phyloP scores from a whole-genome alignment of 495 filamentous ascomycete genomes.

The Hypoxylon rickii region DNA sequence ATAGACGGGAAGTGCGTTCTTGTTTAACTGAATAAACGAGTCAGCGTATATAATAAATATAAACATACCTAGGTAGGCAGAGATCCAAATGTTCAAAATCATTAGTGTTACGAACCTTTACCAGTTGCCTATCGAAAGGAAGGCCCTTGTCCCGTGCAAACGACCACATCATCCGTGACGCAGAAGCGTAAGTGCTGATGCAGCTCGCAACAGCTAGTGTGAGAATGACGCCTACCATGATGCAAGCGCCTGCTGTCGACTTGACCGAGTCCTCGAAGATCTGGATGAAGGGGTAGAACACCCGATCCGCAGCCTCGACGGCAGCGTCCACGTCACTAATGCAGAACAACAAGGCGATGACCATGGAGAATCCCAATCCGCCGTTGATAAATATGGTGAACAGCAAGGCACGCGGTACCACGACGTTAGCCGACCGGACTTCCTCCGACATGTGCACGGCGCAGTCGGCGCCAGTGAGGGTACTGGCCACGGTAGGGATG shows the following conservation, averaged over 20 bases:
- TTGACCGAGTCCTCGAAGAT: slow-evolving; percentile 53
- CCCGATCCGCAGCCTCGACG: slow-evolving; percentile 32
- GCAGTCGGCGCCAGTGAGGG: slow-evolving; percentile 36
- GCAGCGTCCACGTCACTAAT: slow-evolving; percentile 47
- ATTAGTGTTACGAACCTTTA: slow-evolving; percentile 37
- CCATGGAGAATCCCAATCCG: slow-evolving; percentile 54
- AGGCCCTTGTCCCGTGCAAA: slow-evolving; percentile 63
- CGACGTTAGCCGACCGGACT: slow-evolving; percentile 44
- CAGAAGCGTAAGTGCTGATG: slow-evolving; percentile 52
- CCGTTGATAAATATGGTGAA: slow-evolving; percentile 48
- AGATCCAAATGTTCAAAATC: too few species aligned
- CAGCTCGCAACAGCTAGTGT: slow-evolving; percentile 47
- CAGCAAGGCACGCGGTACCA: slow-evolving; percentile 54
- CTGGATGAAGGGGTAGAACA: slow-evolving; percentile 54
- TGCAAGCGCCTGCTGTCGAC: slow-evolving; percentile 47
- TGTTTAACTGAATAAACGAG: slow-evolving; percentile 38
- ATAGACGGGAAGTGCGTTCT: slow-evolving; percentile 53
- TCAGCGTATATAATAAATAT: slow-evolving; percentile 29
- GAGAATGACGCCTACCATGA: slow-evolving; percentile 52
- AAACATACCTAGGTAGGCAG: slow-evolving; percentile 21
- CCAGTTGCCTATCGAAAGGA: slow-evolving; percentile 58
- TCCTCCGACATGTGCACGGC: slow-evolving; percentile 60
- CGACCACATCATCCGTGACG: slow-evolving; percentile 59
- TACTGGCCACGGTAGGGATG: slow-evolving; percentile 18
- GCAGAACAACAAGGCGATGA: slow-evolving; percentile 55